Conservation (phyloP, 2,329 filamentous ascomycete genomes). For the Ilyonectria mors-panacis region DNA sequence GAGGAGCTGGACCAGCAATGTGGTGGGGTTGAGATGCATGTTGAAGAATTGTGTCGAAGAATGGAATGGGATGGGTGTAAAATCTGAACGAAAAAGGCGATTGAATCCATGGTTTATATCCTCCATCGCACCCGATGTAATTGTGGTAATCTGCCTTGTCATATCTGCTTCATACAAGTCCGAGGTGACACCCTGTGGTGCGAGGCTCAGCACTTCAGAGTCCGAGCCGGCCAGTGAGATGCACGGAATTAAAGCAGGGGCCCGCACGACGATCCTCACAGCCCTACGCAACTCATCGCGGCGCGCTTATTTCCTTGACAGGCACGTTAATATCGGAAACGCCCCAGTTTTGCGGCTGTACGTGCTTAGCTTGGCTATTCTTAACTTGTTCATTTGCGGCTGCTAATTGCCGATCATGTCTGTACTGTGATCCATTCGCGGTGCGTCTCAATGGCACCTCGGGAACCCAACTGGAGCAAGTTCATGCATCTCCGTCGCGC, state of each 20-base stretch:
- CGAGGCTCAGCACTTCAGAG: constrained; percentile 18
- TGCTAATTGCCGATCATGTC: constrained; percentile 2
- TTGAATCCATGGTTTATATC: constrained; percentile 8
- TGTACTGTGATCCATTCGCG: constrained; percentile 31
- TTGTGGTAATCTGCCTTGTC: not conserved
- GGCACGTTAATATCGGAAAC: not conserved
- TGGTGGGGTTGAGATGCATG: constrained; percentile 32
- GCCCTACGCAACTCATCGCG: constrained; percentile 1
- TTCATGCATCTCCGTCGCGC: constrained; percentile 9
- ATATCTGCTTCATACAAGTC: constrained; percentile 1
- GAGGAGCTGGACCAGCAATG: constrained; percentile 38
- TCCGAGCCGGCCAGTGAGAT: constrained; percentile 29
- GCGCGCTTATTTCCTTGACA: not conserved
- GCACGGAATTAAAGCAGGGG: not conserved
- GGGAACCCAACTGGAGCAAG: constrained; percentile 11
- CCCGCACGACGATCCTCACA: not conserved
- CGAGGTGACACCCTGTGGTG: not conserved
- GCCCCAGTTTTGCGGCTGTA: constrained; percentile 11
- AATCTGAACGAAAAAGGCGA: not conserved
- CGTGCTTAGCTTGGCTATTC: not conserved
- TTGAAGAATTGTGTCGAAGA: constrained; percentile 5
- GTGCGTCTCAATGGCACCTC: constrained; percentile 10
- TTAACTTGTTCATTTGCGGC: not conserved
- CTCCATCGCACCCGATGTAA: not conserved
- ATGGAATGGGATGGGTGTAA: not conserved